A percentile compares a stretch with the other conserved stretches of the same genome.
These are phyloP conservation scores for Fraxinus anomala DNA, from an alignment of 257 asterid species.

Conservation along the genomic window DNA sequence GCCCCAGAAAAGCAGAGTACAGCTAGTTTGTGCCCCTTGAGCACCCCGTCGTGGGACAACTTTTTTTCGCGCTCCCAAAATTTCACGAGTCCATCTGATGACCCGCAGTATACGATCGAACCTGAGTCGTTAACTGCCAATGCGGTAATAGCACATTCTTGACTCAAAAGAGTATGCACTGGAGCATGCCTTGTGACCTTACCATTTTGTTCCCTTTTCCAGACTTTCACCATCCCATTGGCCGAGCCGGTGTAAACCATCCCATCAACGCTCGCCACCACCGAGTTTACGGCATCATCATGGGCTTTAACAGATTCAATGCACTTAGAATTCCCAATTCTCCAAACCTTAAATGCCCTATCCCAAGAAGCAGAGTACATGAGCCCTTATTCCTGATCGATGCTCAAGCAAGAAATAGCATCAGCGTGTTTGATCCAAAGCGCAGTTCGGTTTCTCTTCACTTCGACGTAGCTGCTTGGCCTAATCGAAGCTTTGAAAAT, in stretches of 20 bases:
- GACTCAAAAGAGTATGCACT: conserved; percentile 39
- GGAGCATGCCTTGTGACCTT: conserved; percentile 31
- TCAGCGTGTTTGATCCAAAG: conserved; percentile 60
- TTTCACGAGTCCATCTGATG: conserved; percentile 63
- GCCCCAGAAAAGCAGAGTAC: conserved; percentile 56
- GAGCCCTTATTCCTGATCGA: conserved; percentile 35
- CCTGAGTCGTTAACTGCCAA: conserved; percentile 41
- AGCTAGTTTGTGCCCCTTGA: conserved; percentile 61
- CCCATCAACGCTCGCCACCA: conserved; percentile 41
- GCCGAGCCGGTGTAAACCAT: conserved; percentile 61
- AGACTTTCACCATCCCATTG: conserved; percentile 59
- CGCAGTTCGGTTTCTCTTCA: conserved; percentile 35
- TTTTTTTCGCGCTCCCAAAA: conserved; percentile 50
- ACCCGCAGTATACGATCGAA: conserved; percentile 48
- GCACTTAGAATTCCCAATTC: conserved; percentile 38
- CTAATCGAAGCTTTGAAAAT: conserved; percentile 48
- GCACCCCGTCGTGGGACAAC: conserved; percentile 49
- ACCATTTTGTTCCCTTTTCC: conserved; percentile 47
- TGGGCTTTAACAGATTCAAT: conserved; percentile 59
- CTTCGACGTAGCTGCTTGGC: conserved; percentile 58
- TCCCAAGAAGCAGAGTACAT: conserved; percentile 74
- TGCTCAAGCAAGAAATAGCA: conserved; percentile 56
- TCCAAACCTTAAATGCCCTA: conserved; percentile 62
- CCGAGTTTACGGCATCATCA: conserved; percentile 62
- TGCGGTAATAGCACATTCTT: conserved; percentile 61